Percentiles rank a stretch among this genome's conserved stretches.
Conservation (phyloP, 1,284 basidiomycete species). For the Cutaneotrichosporon sp. region DNA sequence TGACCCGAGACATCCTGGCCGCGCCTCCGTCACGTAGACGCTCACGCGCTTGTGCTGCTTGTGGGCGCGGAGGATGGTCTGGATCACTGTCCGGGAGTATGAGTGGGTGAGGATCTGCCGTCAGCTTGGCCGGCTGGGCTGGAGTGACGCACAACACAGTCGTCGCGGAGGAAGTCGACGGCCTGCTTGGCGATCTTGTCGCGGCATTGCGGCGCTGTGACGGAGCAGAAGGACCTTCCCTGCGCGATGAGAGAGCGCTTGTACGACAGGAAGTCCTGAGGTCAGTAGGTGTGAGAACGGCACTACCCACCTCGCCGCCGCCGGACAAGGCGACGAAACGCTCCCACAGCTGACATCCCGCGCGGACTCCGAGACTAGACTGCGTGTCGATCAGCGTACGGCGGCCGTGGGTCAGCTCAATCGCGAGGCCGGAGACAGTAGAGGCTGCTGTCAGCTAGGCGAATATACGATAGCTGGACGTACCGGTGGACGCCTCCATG, state of each 20-base stretch:
- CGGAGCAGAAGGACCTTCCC: constrained; percentile 45
- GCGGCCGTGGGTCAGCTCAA: constrained; percentile 39
- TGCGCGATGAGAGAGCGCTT: constrained; percentile 42
- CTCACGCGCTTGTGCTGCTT: constrained; percentile 81
- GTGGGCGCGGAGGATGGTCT: constrained; percentile 82
- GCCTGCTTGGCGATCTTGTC: constrained; percentile 85
- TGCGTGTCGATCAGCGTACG: constrained; percentile 41
- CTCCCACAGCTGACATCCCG: constrained; percentile 49
- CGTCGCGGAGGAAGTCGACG: constrained; percentile 88
- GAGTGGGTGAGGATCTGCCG: constrained; percentile 86
- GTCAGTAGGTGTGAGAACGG: constrained; percentile 7
- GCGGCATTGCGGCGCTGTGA: constrained; percentile 71
- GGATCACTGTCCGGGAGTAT: constrained; percentile 92
- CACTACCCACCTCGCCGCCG: constrained; percentile 37
- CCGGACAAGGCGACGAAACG: constrained; percentile 41
- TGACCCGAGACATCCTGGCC: constrained; percentile 37
- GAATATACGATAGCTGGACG: neutral
- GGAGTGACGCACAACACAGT: constrained; percentile 65
- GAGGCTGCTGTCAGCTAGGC: constrained; percentile 27
- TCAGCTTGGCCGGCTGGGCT: neutral
- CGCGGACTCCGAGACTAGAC: constrained; percentile 43
- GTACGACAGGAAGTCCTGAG: constrained; percentile 42
- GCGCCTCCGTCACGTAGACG: constrained; percentile 80
- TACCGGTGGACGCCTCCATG: constrained; percentile 47
- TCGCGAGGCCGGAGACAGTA: constrained; percentile 43